Evolutionary conservation across 2,329 filamentous ascomycete genomes (phyloP).

Genomic region (Exophiala viscosa): DNA sequence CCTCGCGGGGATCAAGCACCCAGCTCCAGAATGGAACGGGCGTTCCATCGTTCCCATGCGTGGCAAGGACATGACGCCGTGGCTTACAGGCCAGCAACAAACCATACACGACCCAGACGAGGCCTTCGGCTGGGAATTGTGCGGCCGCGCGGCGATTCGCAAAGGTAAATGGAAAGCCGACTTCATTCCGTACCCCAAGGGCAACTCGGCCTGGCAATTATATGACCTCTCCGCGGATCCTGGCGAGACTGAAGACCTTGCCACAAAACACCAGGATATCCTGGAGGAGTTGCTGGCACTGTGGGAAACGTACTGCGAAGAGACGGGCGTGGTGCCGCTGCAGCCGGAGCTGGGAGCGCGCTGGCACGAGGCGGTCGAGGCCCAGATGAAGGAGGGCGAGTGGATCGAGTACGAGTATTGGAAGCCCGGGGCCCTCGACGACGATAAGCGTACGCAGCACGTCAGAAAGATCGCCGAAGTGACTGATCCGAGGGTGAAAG

Average conservation of each 20-base stretch:
- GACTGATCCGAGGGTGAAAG: constrained; percentile 22
- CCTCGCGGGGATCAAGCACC: constrained; percentile 46
- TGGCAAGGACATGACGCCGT: constrained; percentile 47
- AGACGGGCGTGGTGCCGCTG: constrained; percentile 42
- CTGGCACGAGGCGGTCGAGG: constrained; percentile 59
- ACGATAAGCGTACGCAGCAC: constrained; percentile 35
- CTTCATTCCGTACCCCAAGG: constrained; percentile 55
- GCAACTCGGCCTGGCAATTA: constrained; percentile 55
- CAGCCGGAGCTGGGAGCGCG: constrained; percentile 54
- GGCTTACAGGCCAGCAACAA: constrained; percentile 34
- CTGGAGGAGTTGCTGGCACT: constrained; percentile 49
- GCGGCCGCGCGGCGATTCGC: constrained; percentile 52
- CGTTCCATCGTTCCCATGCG: constrained; percentile 52
- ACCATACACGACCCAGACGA: constrained; percentile 51
- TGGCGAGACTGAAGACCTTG: constrained; percentile 49
- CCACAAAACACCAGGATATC: constrained; percentile 40
- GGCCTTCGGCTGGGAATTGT: constrained; percentile 57
- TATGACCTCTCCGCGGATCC: constrained; percentile 53
- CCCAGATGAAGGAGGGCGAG: constrained; percentile 62
- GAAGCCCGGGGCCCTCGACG: constrained; percentile 52
- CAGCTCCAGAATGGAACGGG: constrained; percentile 51
- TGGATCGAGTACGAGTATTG: constrained; percentile 67
- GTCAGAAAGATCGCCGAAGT: constrained; percentile 25
- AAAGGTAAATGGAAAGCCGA: constrained; percentile 57
- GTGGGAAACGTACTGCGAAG: constrained; percentile 46